Conservation (phyloP, 1,139 yeast genomes). For the Yamadazyma atlantica region DNA sequence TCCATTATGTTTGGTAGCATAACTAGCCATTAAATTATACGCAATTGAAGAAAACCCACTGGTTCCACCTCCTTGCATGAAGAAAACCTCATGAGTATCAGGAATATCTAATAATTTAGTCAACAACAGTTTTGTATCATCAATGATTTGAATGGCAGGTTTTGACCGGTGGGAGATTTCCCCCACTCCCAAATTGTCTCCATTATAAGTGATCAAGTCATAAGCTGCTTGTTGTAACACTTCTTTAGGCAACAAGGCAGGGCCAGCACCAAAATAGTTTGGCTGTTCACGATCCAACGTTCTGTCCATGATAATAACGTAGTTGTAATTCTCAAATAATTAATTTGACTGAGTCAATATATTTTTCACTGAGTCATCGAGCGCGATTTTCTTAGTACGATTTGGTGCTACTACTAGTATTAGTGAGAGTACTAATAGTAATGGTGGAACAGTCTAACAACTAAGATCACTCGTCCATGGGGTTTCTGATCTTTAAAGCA, state of each 20-base stretch:
- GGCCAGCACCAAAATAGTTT: constrained; percentile 95
- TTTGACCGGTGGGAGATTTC: constrained; percentile 94
- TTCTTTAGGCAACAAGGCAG: constrained; percentile 81
- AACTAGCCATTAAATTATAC: constrained; percentile 76
- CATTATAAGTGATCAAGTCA: constrained; percentile 71
- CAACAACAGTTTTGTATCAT: constrained; percentile 70
- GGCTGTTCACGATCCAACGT: constrained; percentile 59
- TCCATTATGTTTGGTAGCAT: constrained; percentile 61
- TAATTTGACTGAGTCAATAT: no score
- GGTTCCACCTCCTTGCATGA: constrained; percentile 97
- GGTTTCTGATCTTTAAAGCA: constrained; percentile 25
- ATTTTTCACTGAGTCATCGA: constrained; percentile 1
- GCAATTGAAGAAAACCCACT: constrained; percentile 89
- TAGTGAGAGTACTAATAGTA: no score
- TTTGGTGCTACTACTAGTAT: no score
- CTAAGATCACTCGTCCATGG: constrained; percentile 4
- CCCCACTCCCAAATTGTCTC: constrained; percentile 80
- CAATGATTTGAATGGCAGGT: constrained; percentile 75
- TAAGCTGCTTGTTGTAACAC: constrained; percentile 86
- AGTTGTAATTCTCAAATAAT: no score
- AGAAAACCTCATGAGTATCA: constrained; percentile 89
- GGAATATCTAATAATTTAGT: constrained; percentile 69
- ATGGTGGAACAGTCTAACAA: no score
- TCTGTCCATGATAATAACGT: background rate
- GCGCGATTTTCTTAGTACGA: background rate